Evolutionary conservation across 2,329 filamentous ascomycete genomes (phyloP).

Genomic region (Penicillium sp.): DNA sequence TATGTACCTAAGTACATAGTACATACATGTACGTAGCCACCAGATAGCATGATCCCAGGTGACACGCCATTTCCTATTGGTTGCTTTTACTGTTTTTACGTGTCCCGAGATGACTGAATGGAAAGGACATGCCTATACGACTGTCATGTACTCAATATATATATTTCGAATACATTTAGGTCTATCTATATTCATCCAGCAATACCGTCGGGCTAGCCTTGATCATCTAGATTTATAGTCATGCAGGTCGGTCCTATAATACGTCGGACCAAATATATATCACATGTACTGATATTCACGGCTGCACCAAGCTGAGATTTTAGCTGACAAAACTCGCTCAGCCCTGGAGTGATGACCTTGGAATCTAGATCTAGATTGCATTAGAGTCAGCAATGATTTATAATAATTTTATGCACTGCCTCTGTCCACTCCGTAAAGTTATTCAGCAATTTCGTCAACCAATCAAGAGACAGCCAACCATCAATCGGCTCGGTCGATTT

Average conservation of each 20-base stretch:
- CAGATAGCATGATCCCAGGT: not conserved
- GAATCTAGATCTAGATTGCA: not conserved
- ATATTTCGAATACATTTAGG: not conserved
- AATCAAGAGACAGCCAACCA: conserved; percentile 7
- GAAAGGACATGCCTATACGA: too few relatives aligned
- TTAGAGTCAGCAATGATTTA: not conserved
- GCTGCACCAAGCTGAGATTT: not conserved
- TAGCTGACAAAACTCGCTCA: not conserved
- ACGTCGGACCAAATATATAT: not conserved
- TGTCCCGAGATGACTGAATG: not conserved
- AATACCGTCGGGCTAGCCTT: not conserved
- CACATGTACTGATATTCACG: not conserved
- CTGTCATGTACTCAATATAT: not conserved
- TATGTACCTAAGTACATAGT: not conserved
- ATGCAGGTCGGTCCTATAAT: not conserved
- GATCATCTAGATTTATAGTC: not conserved
- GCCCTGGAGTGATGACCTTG: not conserved
- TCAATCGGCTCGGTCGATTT: conserved; percentile 10
- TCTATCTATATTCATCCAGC: not conserved
- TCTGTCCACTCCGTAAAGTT: not conserved
- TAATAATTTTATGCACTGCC: not conserved
- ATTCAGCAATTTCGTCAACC: not conserved
- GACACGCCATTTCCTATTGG: not conserved
- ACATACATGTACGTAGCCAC: too few relatives aligned
- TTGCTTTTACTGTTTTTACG: not conserved